Evolutionary conservation across 805 yeast genomes (phyloP), one percentile per base, ranked within the genome.

Genomic region (Cyberlindnera petersonii): DNA sequence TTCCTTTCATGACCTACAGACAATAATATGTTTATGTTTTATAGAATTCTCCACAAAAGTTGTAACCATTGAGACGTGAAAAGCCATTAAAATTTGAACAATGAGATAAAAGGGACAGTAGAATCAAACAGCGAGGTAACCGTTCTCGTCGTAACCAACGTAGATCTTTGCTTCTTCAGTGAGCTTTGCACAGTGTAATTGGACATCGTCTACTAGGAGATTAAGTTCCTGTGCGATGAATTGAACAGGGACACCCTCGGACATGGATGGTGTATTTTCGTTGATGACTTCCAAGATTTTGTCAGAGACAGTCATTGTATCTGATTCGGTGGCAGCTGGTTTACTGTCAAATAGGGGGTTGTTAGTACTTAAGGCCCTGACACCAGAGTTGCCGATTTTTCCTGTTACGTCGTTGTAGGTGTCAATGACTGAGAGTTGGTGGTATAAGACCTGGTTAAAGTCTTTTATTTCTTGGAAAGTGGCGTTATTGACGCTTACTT

Each of bases 241-340:
- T 40, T 71, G 74, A 10, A 77, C 65, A 17, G 86, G 87, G n/a
- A 83, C 87, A 49, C 91, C 91, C 56, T 83, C 88, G 32, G 70
- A 74, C 84, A 79, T 82, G 35, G 71, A 64, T 44, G 69, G 65
- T 39, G 81, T 61, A 55, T 73, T 65, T 43, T 72, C 69, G 50
- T 68, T 61, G 43, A 79, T 65, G 35, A 75, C 69, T 16, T 69
- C 66, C 43, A 68, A 61, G 38, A 79, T 68, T 49, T 59, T 65
- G 34, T 76, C 79, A n/a, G 65, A 53, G 27, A 52, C 56, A 20
- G 40, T 63, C 27, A 53, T 57, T 26, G 52, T 47, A 27, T 51
- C 60, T 28, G 52, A 49, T 40, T 60, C 64, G 31, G 47, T 42
- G 8, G 52, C 53, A 16, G 64, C 51, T 23, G 63, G 65, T 24